phyloP scores from a whole-genome alignment of 176 grass and related monocot genomes.

The Juncus inflexus region DNA sequence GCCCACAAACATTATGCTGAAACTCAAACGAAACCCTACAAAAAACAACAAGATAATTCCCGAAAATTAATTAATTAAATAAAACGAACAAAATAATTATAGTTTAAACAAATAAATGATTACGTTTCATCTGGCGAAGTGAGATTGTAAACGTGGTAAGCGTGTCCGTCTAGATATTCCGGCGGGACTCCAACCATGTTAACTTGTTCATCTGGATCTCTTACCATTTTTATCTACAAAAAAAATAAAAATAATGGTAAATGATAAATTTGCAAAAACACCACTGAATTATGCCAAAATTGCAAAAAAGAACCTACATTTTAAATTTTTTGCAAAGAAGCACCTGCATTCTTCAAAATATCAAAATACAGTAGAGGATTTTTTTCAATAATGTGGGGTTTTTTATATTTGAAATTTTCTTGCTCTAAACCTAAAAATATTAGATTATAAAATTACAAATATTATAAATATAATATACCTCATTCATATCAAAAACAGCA shows the following conservation, averaged over 20 bases:
- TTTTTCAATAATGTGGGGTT: too few relatives aligned
- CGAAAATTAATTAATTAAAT: constrained; percentile 13
- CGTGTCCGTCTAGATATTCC: constrained; percentile 66
- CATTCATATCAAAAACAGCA: constrained; percentile 52
- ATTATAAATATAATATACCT: constrained; percentile 33
- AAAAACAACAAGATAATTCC: constrained; percentile 4
- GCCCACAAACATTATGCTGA: constrained; percentile 87
- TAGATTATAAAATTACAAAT: neutral
- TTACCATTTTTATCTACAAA: constrained; percentile 59
- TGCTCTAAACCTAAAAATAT: neutral
- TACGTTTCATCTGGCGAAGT: constrained; percentile 88
- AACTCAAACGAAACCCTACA: constrained; percentile 92
- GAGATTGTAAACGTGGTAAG: constrained; percentile 96
- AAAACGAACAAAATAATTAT: neutral
- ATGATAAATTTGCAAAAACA: too few relatives aligned
- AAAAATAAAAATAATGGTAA: neutral
- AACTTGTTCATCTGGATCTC: constrained; percentile 71
- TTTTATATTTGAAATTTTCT: neutral
- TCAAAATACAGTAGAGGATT: too few relatives aligned
- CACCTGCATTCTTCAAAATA: too few relatives aligned
- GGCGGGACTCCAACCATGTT: constrained; percentile 79
- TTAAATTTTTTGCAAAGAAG: too few relatives aligned
- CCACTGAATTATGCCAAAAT: too few relatives aligned
- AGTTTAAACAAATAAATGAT: constrained; percentile 19
- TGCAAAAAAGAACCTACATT: too few relatives aligned